These are phyloP conservation scores for Macrolepiota albuminosa DNA, from an alignment of 768 basidiomycete species.

Conservation along the genomic window DNA sequence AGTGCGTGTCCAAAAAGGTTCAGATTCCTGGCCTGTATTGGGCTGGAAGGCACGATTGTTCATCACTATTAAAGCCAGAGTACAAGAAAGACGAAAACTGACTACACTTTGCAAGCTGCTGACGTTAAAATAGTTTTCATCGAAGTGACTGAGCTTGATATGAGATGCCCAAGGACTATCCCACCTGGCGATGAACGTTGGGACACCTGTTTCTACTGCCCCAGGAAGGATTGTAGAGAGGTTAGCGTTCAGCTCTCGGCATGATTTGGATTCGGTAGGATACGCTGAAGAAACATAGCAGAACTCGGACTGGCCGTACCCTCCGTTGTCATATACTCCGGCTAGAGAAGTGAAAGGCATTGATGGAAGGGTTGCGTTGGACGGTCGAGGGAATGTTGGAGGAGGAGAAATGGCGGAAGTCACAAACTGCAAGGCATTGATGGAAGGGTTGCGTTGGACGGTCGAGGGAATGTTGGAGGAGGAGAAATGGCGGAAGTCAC, in stretches of 20 bases:
- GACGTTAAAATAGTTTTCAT: constrained; percentile 20
- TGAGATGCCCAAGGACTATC: constrained; percentile 15
- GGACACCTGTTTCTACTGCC: constrained; percentile 14
- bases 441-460: constrained; percentile 12
- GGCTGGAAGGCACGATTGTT: constrained; percentile 3
- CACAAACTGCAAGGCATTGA: constrained; percentile 1
- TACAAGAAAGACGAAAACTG: not conserved
- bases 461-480: constrained; percentile 10
- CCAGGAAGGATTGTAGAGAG: constrained; percentile 18
- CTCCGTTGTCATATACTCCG: constrained; percentile 15
- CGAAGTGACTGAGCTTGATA: constrained; percentile 20
- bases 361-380: constrained; percentile 12
- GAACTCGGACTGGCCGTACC: constrained; percentile 17
- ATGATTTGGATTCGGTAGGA: constrained; percentile 10
- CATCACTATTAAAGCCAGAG: not conserved
- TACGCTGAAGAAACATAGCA: constrained; percentile 13
- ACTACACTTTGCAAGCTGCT: constrained; percentile 15
- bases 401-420: not conserved
- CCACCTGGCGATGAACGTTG: constrained; percentile 21
- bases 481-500: not conserved
- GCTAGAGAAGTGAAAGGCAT: constrained; percentile 9
- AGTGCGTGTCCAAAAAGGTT: constrained; percentile 17
- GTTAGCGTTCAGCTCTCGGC: constrained; percentile 14
- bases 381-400: constrained; percentile 11
- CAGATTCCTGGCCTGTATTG: constrained; percentile 14